phyloP scores from a whole-genome alignment of 768 basidiomycete species.

The Suillus spraguei region DNA sequence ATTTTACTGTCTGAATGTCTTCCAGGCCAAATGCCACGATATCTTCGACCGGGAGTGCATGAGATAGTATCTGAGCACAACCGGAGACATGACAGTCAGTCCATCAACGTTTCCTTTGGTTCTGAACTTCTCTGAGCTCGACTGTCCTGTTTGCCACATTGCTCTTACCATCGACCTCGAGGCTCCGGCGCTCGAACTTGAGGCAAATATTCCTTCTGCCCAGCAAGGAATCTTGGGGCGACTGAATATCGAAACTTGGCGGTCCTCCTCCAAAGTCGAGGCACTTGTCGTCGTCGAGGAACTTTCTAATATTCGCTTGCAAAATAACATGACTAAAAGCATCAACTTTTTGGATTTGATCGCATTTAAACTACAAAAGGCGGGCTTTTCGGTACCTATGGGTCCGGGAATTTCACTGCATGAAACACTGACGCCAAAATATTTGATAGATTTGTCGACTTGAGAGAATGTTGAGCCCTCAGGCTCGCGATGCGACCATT shows the following conservation, averaged over 20 bases:
- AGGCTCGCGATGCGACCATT: conserved; percentile 92
- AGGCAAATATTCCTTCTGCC: conserved; percentile 47
- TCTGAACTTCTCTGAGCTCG: conserved; percentile 53
- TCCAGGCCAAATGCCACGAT: conserved; percentile 90
- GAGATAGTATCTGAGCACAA: conserved; percentile 83
- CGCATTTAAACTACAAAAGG: conserved; percentile 87
- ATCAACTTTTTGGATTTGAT: conserved; percentile 93
- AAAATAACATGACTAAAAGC: conserved; percentile 93
- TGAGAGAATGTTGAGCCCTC: conserved; percentile 97
- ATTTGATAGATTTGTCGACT: conserved; percentile 78
- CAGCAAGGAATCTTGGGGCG: conserved; percentile 95
- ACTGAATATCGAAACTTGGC: conserved; percentile 88
- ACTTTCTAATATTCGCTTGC: conserved; percentile 75
- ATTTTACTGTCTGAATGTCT: too few relatives aligned
- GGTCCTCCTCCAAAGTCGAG: conserved; percentile 97
- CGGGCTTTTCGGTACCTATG: conserved; percentile 75
- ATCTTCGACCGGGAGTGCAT: conserved; percentile 98
- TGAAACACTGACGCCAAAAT: conserved; percentile 14
- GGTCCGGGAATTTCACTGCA: background rate
- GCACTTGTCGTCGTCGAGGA: conserved; percentile 97
- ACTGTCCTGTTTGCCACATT: conserved; percentile 94
- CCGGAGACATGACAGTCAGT: conserved; percentile 64
- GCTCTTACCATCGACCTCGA: conserved; percentile 95
- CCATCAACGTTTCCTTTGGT: background rate
- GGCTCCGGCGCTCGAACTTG: conserved; percentile 86